These are phyloP conservation scores for Spinacia oleracea DNA, from an alignment of 179 eudicot species.

Conservation along the genomic window DNA sequence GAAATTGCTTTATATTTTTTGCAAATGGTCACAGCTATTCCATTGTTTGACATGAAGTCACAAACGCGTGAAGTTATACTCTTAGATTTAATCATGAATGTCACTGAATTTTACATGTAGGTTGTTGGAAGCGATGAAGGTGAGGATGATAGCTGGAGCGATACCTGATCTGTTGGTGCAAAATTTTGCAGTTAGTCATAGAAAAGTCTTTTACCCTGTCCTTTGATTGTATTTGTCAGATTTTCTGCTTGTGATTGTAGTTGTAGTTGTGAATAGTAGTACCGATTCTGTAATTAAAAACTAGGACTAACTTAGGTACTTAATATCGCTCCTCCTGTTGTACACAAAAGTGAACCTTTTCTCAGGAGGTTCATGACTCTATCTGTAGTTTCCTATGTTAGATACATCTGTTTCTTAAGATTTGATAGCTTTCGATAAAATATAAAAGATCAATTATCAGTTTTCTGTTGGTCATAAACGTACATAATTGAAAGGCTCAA, in stretches of 20 bases:
- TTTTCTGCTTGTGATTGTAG: constrained; percentile 7
- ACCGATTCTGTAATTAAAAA: constrained; percentile 15
- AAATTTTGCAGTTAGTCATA: constrained; percentile 5
- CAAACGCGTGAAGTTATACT: background rate
- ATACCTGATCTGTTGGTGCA: constrained; percentile 44
- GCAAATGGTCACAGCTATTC: background rate
- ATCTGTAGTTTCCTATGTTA: constrained; percentile 14
- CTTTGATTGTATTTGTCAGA: constrained; percentile 17
- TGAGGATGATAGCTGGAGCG: constrained; percentile 86
- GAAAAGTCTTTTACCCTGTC: constrained; percentile 3
- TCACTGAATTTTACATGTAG: constrained; percentile 32
- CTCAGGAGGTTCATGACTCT: constrained; percentile 7
- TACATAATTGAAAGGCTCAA: too few species aligned
- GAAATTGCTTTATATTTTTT: background rate
- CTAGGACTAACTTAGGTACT: constrained; percentile 24
- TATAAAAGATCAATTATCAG: background rate
- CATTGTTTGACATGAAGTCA: background rate
- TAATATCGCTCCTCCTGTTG: background rate
- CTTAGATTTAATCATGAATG: background rate
- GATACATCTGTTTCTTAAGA: background rate
- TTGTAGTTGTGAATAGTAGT: constrained; percentile 29
- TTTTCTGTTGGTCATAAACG: background rate
- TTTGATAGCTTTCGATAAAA: background rate
- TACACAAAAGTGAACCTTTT: constrained; percentile 8
- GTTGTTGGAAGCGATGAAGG: constrained; percentile 90